Evolutionary conservation across 202 grass and related monocot genomes (phyloP), one percentile per base, ranked within the genome.

Genomic region (Dendrocalamus latiflorus): DNA sequence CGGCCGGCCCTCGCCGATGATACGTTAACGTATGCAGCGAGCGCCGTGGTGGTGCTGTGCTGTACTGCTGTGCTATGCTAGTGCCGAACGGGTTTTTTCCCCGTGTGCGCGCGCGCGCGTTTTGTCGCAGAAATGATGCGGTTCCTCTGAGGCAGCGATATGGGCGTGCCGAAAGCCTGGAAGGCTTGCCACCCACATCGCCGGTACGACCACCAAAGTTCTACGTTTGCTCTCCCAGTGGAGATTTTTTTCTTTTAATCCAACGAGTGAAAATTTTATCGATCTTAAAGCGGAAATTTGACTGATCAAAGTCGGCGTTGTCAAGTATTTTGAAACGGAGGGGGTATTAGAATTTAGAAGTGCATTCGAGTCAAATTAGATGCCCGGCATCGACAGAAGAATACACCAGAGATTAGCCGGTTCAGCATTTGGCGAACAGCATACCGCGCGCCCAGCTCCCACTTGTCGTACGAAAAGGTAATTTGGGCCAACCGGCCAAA

Each of bases 141-240:
- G 84, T 80, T 66, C 58, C 17, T 81, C 22, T 47, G 76, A 21
- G 34, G 34, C 20, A 56, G 26, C 8, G 34, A 55, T 34, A 61
- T 41, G 54, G 64, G 62, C 4, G 56, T 45, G 34, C 83, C 83
- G 57, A 86, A 86, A 86, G 83, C 84, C 84, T 81, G 58, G 21
- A 42, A 37, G 50, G 15, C 69, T 50, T 33, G 65, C 74, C 55
- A 53, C 60, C 26, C 82, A 54, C 21, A 14, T 59, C 56, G 38
- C 41, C 37, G 1, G 49, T 48, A 38, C 81, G 10, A 13, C 72
- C 36, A 76, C 72, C n/a, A 1, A 59, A 59, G 1, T 25, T 28
- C 67, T 9, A 15, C 67, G 11, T 43, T 12, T 43, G 42, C 42
- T 43, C 38, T 39, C 38, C 33, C 0, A 33, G 33, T 33, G 33